These are phyloP conservation scores for Leishmania lainsoni DNA, from an alignment of 208 protist genomes.

Conservation along the genomic window DNA sequence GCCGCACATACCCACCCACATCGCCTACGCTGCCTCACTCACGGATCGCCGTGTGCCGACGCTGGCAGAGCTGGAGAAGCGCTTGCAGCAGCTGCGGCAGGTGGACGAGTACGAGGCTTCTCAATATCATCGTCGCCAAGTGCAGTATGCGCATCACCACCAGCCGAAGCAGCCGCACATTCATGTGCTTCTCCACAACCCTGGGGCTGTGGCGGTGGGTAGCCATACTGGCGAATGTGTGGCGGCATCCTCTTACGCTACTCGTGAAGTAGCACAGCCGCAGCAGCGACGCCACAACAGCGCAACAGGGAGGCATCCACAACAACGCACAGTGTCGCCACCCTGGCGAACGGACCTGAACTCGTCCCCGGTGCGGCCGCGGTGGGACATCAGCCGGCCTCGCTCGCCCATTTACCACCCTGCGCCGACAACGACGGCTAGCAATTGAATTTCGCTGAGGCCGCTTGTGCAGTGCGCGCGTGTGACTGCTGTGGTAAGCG, in stretches of 20 bases:
- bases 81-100: conserved; percentile 50
- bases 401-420: conserved; percentile 36
- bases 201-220: neutral
- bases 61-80: conserved; percentile 51
- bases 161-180: conserved; percentile 27
- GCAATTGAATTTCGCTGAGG: neutral
- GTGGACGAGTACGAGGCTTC: conserved; percentile 28
- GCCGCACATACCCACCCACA: neutral
- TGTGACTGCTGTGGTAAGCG: neutral
- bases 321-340: conserved; percentile 42
- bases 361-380: conserved; percentile 43
- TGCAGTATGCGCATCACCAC: neutral
- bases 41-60: conserved; percentile 40
- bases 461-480: neutral
- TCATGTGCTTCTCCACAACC: conserved; percentile 18
- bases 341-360: conserved; percentile 81
- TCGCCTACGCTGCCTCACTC: neutral
- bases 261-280: neutral
- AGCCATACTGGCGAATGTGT: neutral
- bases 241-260: neutral
- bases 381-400: conserved; percentile 63
- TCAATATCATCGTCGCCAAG: conserved; percentile 21
- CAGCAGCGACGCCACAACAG: conserved; percentile 10
- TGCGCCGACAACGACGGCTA: conserved; percentile 1
- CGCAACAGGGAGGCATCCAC: conserved; percentile 4